Evolutionary conservation across 1,139 yeast genomes (phyloP), one percentile per base, ranked within the genome.

Genomic region (Debaryomyces udenii): DNA sequence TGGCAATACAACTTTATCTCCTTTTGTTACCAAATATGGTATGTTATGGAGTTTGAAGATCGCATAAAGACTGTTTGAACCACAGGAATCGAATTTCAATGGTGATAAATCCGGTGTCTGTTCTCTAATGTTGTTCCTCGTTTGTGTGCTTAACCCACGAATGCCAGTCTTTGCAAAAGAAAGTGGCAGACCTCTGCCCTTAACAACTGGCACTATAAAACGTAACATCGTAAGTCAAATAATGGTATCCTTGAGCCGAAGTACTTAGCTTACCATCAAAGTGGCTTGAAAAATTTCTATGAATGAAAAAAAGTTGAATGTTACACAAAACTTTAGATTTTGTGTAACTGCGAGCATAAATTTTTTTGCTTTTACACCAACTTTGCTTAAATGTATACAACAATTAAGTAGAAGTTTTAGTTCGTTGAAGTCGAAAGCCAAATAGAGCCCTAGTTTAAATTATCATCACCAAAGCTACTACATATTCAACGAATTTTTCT

Each of bases 21-120:
- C 99, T 51, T 84, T 80, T 15, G 99, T 90, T 16, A 94, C 95
- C 47, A 93, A 70, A 56, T 88, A 91, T 35, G 95, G 89, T 63
- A 90, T 81, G 61, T 85, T 82, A 67, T 90, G 94, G 35, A 94
- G 77, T 55, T 80, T 83, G 52, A 91, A 77, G 6, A 88, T 75
- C 38, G 99, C 99, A 57, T 90, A 93, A 32, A 93, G 66, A 47
- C 78, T 61, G 36, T 60, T 52, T 22, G 64, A 60, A 3, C 72
- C 77, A 48, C 64, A 66, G 27, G 78, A 74, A 47, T 89, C 87
- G 43, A 80, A 76, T 57, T 84, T 86, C 48, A 91, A 66, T 9
- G 89, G 82, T 9, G 52, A 42, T 34, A 52, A 46, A 35, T 52
- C 55, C 10, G 53, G 43, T 17, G 22, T 23, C 15, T 9, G 13